Evolutionary conservation across 306 rosid genomes (phyloP).

Genomic region (Acmispon strigosus): DNA sequence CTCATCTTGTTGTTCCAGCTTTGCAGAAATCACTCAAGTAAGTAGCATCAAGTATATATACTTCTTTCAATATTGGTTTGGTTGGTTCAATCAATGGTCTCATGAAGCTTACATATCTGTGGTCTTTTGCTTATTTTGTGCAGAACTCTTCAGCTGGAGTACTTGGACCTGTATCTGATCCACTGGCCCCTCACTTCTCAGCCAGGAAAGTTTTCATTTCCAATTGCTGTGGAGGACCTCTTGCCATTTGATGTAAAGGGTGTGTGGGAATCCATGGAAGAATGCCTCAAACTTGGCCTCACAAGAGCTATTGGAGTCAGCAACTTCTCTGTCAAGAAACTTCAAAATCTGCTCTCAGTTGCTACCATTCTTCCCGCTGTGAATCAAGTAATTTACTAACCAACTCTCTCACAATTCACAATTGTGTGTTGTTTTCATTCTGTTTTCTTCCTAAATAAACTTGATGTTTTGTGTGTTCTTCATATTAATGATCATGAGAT

Average conservation of each 20-base stretch:
- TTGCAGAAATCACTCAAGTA: slow-evolving; percentile 33
- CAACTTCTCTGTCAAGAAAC: slow-evolving; percentile 48
- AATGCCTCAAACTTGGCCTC: slow-evolving; percentile 36
- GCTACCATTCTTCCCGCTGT: slow-evolving; percentile 31
- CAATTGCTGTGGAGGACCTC: slow-evolving; percentile 25
- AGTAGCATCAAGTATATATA: background rate
- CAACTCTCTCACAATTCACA: too few relatives aligned
- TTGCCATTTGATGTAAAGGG: slow-evolving; percentile 42
- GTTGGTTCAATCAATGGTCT: too few relatives aligned
- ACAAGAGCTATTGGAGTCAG: slow-evolving; percentile 48
- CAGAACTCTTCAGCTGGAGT: slow-evolving; percentile 40
- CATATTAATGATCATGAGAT: background rate
- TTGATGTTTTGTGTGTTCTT: too few relatives aligned
- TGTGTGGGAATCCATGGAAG: slow-evolving; percentile 48
- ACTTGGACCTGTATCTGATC: slow-evolving; percentile 42
- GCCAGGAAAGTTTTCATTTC: slow-evolving; percentile 33
- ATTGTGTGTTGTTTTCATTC: too few relatives aligned
- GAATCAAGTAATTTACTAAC: slow-evolving; percentile 24
- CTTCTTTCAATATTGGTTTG: too few relatives aligned
- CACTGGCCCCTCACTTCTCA: slow-evolving; percentile 42
- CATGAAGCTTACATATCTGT: background rate
- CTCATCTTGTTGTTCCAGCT: slow-evolving; percentile 32
- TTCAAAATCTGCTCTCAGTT: slow-evolving; percentile 27
- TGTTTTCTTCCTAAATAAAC: too few relatives aligned
- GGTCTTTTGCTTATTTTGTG: background rate